These are phyloP conservation scores for Physcomitrium patens DNA, from an alignment of 225 moss, liverwort and hornwort genomes.

Conservation along the genomic window DNA sequence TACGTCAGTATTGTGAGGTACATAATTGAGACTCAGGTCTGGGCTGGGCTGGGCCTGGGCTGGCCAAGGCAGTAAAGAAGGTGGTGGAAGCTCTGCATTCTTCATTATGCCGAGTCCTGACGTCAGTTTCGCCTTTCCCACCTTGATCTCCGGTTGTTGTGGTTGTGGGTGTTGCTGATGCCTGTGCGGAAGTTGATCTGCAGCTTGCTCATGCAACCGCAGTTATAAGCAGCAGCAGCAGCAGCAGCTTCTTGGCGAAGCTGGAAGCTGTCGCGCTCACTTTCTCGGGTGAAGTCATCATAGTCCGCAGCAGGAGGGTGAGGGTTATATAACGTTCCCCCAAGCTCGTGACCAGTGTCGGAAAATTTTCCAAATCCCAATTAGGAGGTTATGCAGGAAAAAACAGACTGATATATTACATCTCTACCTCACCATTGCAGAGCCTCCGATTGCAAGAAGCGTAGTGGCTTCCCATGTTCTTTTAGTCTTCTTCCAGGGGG, in stretches of 20 bases:
- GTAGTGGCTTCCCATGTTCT: too few species aligned
- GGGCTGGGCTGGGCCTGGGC: constrained; percentile 13
- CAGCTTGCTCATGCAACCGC: not conserved
- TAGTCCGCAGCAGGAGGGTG: constrained; percentile 1
- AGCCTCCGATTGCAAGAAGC: too few species aligned
- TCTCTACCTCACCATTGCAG: too few species aligned
- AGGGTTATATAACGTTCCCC: not conserved
- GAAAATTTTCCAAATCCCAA: not conserved
- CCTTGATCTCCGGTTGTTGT: constrained; percentile 13
- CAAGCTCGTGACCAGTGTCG: not conserved
- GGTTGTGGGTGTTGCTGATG: not conserved
- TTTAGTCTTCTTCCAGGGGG: too few species aligned
- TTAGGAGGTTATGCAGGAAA: not conserved
- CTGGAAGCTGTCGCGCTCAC: not conserved
- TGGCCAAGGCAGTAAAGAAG: constrained; percentile 27
- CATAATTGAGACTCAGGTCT: not conserved
- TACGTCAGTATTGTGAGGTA: not conserved
- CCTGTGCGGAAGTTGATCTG: constrained; percentile 9
- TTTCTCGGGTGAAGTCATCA: not conserved
- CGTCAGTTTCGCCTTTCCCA: constrained; percentile 41
- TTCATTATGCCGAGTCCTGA: constrained; percentile 33
- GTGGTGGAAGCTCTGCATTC: constrained; percentile 37
- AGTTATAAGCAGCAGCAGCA: too few species aligned
- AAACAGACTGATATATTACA: too few species aligned
- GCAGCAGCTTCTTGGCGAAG: not conserved